Base-by-base conservation (phyloP, 2,329 filamentous ascomycete genomes). In the Paraphaeosphaeria sporulosa region DNA sequence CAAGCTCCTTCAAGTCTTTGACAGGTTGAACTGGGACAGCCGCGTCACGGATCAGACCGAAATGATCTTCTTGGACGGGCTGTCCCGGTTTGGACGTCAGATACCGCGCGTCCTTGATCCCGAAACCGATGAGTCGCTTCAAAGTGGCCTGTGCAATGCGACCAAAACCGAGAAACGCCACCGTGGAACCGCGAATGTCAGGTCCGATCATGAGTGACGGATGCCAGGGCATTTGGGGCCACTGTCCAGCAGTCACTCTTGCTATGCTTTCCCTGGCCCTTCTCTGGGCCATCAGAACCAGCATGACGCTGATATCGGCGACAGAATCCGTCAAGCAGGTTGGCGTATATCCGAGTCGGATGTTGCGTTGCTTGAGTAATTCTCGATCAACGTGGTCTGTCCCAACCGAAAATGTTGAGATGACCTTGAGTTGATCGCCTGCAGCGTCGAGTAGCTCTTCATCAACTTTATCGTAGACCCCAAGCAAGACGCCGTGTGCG, bases 171-270 rank as follows among this genome's bases (percentile, higher is more conserved):
- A 75, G 46, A 40, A 75, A 75, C 0, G 71, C 72, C 4, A 75
- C 62, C 0, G 67, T 73, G 0, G 64, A 58, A 1, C 68, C 69
- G 3, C 67, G 59, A 32, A 73, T 66, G 19, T 70, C 70, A 0
- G 72, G 71, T 0, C 72, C 72, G 0, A 40, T 40, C 12, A n/a
- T 17, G 36, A 40, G 36, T 15, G 36, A 6, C 6, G 12, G 12
- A 40, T 71, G 64, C 72, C 71, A 75, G 0, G 73, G 71, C 67
- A 71, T 74, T 9, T 72, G 64, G 5, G 71, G 66, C 72, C 70
- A 75, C 34, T 73, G 36, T 40, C 12, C 12, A 40, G 36, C 36
- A 15, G 60, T 9, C 17, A 19, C 19, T 43, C 17, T 43, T 1
- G n/a, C n/a, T n/a, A n/a, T n/a, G n/a, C n/a, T n/a, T n/a, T n/a